Base-by-base conservation (phyloP, 148 eudicot genomes). In the Silene uniflora region DNA sequence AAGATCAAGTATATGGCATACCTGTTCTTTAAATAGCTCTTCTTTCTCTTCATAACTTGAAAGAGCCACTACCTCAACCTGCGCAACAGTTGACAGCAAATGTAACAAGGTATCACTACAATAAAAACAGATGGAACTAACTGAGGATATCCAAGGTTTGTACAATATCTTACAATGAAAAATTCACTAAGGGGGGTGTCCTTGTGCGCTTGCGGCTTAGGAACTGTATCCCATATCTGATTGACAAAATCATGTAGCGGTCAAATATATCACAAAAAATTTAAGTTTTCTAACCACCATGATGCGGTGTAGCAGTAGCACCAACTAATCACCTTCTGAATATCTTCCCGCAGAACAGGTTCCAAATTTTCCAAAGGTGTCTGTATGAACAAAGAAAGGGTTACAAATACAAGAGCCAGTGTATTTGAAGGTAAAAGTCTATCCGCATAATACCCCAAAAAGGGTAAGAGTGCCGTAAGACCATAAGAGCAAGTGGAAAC, bases 31-130 rank as follows among this genome's bases (percentile, higher is more conserved):
- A 74, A 95, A 95, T 62, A 86, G 97, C 76, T 92, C 97, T 84
- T 95, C 99, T 84, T 92, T 92, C 87, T 95, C 99, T 85, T 95
- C 99, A 74, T 73, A 95, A 76, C 99, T 95, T 73, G 97, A 87
- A 64, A 95, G 90, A 71, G 99, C 99, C 42, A 95, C 97, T 69
- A 95, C 99, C 84, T 92, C 92, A 83, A 95, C 97, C 99, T 95
- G 84, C 44, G 44, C 75, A 46, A 61, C 71, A 65, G 19, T 69
- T 62, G 21, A 81, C 71, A 76, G 76, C 60, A 63, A 29, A 73
- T 23, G 72, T 67, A 62, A 80, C 47, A 75, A 25, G 7, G 83
- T 23, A 77, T 22, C 49, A 21, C 62, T 6, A 62, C 11, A 18
- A 9, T 35, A n/a, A 65, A 25, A 19, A 35, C 25, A 42, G 47